These are phyloP conservation scores for Neurospora sp. DNA, from an alignment of 495 filamentous ascomycete genomes.

Conservation along the genomic window DNA sequence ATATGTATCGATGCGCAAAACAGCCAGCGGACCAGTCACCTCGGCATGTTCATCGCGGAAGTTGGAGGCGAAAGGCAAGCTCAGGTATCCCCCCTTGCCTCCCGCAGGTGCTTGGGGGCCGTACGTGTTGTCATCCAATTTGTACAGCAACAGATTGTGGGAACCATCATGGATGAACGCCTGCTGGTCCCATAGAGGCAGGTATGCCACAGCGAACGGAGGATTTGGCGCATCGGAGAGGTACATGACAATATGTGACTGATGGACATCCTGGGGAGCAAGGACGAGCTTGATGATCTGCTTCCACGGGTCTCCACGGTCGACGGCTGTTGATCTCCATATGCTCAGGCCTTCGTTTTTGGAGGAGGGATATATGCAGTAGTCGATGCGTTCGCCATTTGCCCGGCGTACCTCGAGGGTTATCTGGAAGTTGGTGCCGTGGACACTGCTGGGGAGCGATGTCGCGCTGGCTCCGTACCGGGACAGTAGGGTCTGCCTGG, in stretches of 20 bases:
- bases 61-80: constrained; percentile 64
- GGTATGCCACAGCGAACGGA: constrained; percentile 82
- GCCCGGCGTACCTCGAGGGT: constrained; percentile 76
- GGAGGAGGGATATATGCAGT: constrained; percentile 78
- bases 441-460: constrained; percentile 48
- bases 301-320: constrained; percentile 72
- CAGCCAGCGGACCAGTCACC: constrained; percentile 64
- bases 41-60: constrained; percentile 60
- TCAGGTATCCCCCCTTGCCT: constrained; percentile 72
- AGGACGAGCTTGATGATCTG: constrained; percentile 80
- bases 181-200: constrained; percentile 87
- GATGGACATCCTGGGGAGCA: constrained; percentile 66
- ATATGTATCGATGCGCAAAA: constrained; percentile 71
- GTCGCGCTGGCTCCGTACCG: constrained; percentile 70
- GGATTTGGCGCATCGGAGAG: constrained; percentile 73
- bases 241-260: constrained; percentile 81
- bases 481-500: constrained; percentile 67
- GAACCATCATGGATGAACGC: constrained; percentile 84
- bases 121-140: constrained; percentile 76
- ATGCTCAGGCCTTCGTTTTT: constrained; percentile 63
- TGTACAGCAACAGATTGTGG: constrained; percentile 75
- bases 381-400: constrained; percentile 70
- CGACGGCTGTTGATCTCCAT: constrained; percentile 77
- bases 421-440: constrained; percentile 71
- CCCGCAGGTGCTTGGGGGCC: constrained; percentile 39